Base-by-base conservation (phyloP, 306 rosid genomes). In the Trifolium subterraneum region DNA sequence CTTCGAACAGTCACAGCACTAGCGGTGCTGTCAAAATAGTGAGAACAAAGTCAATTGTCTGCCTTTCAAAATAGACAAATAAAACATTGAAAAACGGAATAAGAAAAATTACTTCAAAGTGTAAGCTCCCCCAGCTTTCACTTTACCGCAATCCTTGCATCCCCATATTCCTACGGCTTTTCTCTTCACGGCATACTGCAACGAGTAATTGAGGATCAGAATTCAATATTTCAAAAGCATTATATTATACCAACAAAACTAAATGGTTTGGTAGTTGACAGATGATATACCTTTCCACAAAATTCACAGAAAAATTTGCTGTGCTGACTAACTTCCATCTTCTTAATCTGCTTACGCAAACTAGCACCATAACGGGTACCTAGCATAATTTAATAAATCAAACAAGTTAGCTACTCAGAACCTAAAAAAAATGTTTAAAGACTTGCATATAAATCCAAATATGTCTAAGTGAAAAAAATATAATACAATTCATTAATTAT, bases 261-360 rank as follows among this genome's bases (percentile, higher is more conserved):
- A 20, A 55, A 55, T 55, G 61, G 12, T 20, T 7, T 2, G 8
- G 4, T 0, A 4, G 11, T 18, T 54, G 44, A 1, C 0, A 4
- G 19, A 47, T 8, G 19, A 45, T 12, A 59, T 78, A 89, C 96
- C 98, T 92, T 92, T 68, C 98, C 96, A 15, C 95, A 92, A 51
- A 92, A 92, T 67, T 92, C 98, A 47, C 96, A 90, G 90, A 93
- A 93, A 56, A 74, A 93, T 22, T 87, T 90, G 86, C 94, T 93
- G 80, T 93, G 95, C 58, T 93, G 96, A 79, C 97, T 93, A 8
- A 93, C 95, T 80, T 93, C 98, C 96, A 93, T 93, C 80, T 93
- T 93, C 84, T 93, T 93, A 59, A 93, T 93, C 91, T 90, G 98
- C 88, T 93, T 93, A 1, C 96, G 85, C 83, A 90, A 80, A 93